Evolutionary conservation across 2,329 filamentous ascomycete species (phyloP), one percentile per base, ranked within the genome.

Genomic region (Aspergillus novoparasiticus): DNA sequence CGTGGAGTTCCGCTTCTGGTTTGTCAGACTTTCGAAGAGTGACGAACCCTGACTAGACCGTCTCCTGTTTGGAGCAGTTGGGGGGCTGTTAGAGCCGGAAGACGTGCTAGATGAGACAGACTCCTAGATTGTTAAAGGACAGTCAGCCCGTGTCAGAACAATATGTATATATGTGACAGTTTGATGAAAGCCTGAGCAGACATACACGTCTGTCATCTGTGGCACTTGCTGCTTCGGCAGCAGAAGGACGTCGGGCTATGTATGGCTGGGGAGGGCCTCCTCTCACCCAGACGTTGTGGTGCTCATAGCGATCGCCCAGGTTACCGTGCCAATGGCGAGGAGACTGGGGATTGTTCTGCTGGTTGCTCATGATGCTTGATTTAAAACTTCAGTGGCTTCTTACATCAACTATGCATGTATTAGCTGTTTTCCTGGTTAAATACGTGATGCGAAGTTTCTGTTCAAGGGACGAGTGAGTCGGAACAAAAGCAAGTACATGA

Each of bases 1-100:
- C 11, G 59, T 61, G 1, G 72, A 75, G 45, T 78, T 77, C 12
- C 82, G 76, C 66, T 84, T 84, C 71, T 82, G 80, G 32, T 73
- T 75, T 6, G 77, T 76, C 64, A 84, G 72, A 34, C 77, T 76
- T 26, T 68, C 66, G 57, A 74, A 75, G 2, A 76, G 65, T 4
- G 53, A 62, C 1, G 63, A 53, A 21, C 64, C 64, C n/a, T 70
- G 70, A 56, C 75, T 72, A 34, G 71, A 72, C 62, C 73, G 71
- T 59, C 74, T 70, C 32, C 74, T 68, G 26, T 76, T 73, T 6
- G 60, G 65, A 32, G 66, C 55, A 3, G 39, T 65, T 19, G 70
- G 70, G 3, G 69, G 58, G 36, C 62, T 61, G 36, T 43, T 63
- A 45, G 68, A 69, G 61, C 53, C 66, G 54, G 64, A 66, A 41